These are phyloP conservation scores for Phytopythium delawarense DNA, from an alignment of 352 stramenopile species.

Conservation along the genomic window DNA sequence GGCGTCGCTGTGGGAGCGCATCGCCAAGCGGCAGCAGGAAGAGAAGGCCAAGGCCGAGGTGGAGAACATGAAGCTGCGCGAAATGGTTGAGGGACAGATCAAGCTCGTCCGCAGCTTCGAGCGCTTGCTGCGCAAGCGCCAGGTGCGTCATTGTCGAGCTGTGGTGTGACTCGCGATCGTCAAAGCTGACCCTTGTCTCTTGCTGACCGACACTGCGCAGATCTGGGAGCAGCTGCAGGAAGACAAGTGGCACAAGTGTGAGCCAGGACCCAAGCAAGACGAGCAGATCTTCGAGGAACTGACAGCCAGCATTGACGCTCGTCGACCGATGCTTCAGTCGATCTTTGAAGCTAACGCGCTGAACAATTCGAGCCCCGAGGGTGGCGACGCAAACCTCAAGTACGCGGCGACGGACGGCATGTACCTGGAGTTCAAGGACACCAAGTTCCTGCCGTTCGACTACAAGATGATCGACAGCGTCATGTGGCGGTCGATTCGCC, in stretches of 20 bases:
- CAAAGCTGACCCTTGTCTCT: not conserved
- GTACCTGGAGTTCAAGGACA: conserved; percentile 30
- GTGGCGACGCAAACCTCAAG: conserved; percentile 18
- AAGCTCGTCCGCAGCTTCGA: conserved; percentile 32
- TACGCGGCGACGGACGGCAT: conserved; percentile 19
- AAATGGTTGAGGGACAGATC: conserved; percentile 38
- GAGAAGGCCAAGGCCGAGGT: conserved; percentile 30
- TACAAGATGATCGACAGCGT: conserved; percentile 22
- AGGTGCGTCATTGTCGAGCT: conserved; percentile 6
- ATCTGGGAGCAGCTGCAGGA: conserved; percentile 28
- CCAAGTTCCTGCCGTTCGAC: conserved; percentile 33
- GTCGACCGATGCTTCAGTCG: conserved; percentile 12
- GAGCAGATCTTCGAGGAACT: conserved; percentile 24
- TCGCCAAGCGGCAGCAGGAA: conserved; percentile 33
- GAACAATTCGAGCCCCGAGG: conserved; percentile 11
- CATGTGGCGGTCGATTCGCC: conserved; percentile 23
- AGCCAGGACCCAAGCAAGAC: conserved; percentile 9
- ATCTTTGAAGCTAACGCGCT: conserved; percentile 14
- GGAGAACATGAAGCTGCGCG: conserved; percentile 42
- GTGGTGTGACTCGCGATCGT: not conserved
- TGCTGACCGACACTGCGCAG: conserved; percentile 5
- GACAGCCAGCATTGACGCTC: conserved; percentile 12
- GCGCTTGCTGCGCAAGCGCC: conserved; percentile 30
- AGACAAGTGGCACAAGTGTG: conserved; percentile 7
- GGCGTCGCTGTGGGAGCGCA: conserved; percentile 31